Percentiles rank a stretch among this genome's conserved stretches.
These are phyloP conservation scores for Skeletonema costatum DNA, from an alignment of 108 stramenopile species.

Conservation along the genomic window DNA sequence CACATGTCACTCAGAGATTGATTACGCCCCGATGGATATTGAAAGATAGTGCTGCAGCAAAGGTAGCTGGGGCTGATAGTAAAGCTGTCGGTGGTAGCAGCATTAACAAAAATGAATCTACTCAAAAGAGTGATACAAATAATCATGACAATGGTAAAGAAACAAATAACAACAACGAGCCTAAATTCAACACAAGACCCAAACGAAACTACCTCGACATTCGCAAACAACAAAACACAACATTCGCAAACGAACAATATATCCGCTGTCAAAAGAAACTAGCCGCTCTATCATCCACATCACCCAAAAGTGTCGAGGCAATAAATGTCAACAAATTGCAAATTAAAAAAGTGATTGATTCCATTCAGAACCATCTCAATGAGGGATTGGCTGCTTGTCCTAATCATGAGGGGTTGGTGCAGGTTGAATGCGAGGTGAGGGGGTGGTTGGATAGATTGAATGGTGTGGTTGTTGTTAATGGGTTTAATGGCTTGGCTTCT, in stretches of 20 bases:
- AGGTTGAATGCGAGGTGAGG: slow-evolving; percentile 8
- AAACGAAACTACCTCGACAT: slow-evolving; percentile 32
- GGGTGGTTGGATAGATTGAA: slow-evolving; percentile 1
- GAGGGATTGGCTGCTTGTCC: slow-evolving; percentile 47
- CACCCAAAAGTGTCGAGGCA: not conserved
- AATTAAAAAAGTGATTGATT: slow-evolving; percentile 6
- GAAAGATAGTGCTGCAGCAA: not conserved
- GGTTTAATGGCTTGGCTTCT: not conserved
- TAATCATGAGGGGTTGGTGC: slow-evolving; percentile 22
- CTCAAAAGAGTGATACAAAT: not conserved
- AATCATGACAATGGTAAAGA: not conserved
- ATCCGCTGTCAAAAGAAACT: slow-evolving; percentile 4
- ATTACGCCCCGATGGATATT: slow-evolving; percentile 26
- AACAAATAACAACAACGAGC: not conserved
- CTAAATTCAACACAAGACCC: slow-evolving; percentile 13
- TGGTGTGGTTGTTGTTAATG: not conserved
- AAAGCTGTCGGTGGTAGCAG: not conserved
- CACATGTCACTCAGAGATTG: not conserved
- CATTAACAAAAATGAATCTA: not conserved
- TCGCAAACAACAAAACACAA: slow-evolving; percentile 36
- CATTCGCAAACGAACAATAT: slow-evolving; percentile 32
- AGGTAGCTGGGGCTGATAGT: not conserved
- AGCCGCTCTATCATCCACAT: not conserved
- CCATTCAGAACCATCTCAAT: slow-evolving; percentile 5
- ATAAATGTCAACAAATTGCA: not conserved